Evolutionary conservation across 768 basidiomycete species (phyloP).

Genomic region (Albatrellus ellisii): DNA sequence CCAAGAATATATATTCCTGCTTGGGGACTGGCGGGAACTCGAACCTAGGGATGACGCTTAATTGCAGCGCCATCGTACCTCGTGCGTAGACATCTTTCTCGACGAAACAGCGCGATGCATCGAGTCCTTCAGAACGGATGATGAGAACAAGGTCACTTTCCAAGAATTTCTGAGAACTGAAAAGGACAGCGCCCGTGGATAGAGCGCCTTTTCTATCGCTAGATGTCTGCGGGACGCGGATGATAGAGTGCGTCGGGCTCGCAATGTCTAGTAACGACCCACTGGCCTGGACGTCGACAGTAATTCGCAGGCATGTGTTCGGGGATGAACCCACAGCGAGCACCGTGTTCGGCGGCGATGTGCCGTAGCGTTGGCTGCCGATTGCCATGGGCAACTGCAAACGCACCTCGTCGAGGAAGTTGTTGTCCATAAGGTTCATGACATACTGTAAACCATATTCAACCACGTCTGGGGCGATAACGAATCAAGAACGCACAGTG

Average conservation of each 20-base stretch:
- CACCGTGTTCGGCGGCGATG: conserved; percentile 24
- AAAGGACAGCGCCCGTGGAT: conserved; percentile 27
- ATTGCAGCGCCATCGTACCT: conserved; percentile 33
- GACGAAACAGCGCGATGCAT: conserved; percentile 42
- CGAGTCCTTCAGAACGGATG: conserved; percentile 34
- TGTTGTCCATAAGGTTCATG: conserved; percentile 39
- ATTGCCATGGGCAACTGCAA: conserved; percentile 40
- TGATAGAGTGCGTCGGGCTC: conserved; percentile 32
- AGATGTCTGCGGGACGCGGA: conserved; percentile 24
- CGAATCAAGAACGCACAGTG: conserved; percentile 27
- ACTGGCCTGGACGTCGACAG: conserved; percentile 34
- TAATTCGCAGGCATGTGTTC: conserved; percentile 27
- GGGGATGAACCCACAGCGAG: conserved; percentile 18
- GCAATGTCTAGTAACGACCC: conserved; percentile 26
- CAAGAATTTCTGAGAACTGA: conserved; percentile 29
- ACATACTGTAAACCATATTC: conserved; percentile 26
- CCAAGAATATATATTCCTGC: conserved; percentile 48
- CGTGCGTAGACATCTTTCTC: conserved; percentile 22
- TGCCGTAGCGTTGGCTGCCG: conserved; percentile 36
- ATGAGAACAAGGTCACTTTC: conserved; percentile 37
- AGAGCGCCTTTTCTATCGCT: conserved; percentile 23
- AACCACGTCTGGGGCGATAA: neutral
- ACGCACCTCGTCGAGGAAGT: conserved; percentile 31
- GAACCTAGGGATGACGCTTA: conserved; percentile 42
- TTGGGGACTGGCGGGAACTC: conserved; percentile 25